Base-by-base conservation (phyloP, 306 rosid genomes). In the Spatholobus suberectus region DNA sequence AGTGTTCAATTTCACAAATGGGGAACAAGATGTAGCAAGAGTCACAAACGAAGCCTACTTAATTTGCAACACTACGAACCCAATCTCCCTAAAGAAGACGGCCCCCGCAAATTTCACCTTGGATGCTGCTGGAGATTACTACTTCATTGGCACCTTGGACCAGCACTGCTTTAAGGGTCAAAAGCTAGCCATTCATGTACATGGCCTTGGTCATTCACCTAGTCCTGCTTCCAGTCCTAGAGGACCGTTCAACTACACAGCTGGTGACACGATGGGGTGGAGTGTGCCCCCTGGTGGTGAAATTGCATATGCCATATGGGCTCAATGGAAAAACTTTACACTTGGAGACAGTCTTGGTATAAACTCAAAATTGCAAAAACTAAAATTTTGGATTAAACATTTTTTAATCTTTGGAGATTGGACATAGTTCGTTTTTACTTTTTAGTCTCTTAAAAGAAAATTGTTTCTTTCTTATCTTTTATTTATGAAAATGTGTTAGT, bases 1-100 rank as follows among this genome's bases (percentile, higher is more conserved):
- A 90, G 94, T 67, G 75, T 90, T 90, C 89, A 89, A 89, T 43
- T 91, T 91, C 87, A 85, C 82, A 20, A 82, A 84, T 51, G 91
- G 86, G 38, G n/a, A n/a, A n/a, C n/a, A n/a, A n/a, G 91, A 89
- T 14, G 92, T 91, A 27, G 94, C 94, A 20, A 78, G 70, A 61
- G 94, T 91, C 20, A 85, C 94, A 29, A 82, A 41, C 69, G 88
- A 87, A 26, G 89, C 85, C n/a, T 91, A 74, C 83, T 13, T 68
- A 1, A 65, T 0, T 21, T 91, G 94, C 91, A 85, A 87, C 24
- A 84, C 89, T 2, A 89, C 89, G 4, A 47, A 75, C 58, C 90
- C 94, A 17, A 87, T 91, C 71, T 38, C 54, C 13, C 80, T 84
- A 4, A n/a, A 17, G 38, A 75, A 77, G 32, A 77, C 77, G 0